A percentile compares a stretch with the other conserved stretches of the same genome.
phyloP scores from a whole-genome alignment of 2,329 filamentous ascomycete species.

The Scedosporium apiospermum region DNA sequence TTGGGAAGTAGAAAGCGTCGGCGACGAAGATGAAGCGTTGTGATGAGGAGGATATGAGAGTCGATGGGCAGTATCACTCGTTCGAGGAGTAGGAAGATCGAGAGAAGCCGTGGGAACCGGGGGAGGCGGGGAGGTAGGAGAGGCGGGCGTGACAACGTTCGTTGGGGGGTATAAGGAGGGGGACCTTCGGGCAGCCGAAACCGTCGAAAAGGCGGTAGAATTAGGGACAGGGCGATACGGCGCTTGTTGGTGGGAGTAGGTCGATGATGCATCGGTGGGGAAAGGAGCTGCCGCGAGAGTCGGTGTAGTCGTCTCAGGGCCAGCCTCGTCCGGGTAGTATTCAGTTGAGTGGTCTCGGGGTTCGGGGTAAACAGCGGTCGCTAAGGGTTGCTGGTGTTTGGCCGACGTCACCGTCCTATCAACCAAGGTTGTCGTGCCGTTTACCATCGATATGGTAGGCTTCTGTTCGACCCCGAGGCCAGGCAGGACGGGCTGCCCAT shows the following conservation, averaged over 20 bases:
- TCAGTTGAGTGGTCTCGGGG: neutral
- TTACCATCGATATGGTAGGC: neutral
- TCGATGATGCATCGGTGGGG: neutral
- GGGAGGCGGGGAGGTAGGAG: neutral
- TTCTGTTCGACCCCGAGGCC: neutral
- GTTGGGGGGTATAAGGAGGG: neutral
- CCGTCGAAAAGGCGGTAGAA: neutral
- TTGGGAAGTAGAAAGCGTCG: conserved; percentile 39
- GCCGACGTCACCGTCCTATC: neutral
- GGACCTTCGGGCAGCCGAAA: neutral
- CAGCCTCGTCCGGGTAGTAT: neutral
- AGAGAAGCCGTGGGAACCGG: neutral
- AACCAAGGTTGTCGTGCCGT: neutral
- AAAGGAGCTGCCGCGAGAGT: neutral
- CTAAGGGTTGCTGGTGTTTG: neutral
- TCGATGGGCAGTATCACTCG: conserved; percentile 33
- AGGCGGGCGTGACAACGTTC: neutral
- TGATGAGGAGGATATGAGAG: conserved; percentile 58
- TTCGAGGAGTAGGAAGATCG: neutral
- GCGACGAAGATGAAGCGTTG: conserved; percentile 33
- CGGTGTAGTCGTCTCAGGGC: neutral
- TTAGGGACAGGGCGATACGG: neutral
- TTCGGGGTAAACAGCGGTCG: neutral
- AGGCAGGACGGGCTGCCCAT: neutral
- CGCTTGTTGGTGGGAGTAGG: neutral